Base-by-base conservation (phyloP, 305 asterid genomes). In the Striga hermonthica region DNA sequence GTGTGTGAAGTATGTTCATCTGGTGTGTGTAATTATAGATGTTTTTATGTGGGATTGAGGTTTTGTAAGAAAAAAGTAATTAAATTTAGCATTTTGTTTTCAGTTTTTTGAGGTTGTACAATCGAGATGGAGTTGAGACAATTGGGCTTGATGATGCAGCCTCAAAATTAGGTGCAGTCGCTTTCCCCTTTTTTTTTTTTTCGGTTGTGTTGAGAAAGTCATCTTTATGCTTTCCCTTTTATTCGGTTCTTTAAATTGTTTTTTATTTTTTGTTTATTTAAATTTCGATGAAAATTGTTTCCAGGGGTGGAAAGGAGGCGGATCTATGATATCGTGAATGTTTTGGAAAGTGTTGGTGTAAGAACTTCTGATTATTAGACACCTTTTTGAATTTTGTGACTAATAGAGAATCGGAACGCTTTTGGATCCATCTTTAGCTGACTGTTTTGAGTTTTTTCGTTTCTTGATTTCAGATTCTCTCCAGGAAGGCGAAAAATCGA, bases 281-380 rank as follows among this genome's bases (percentile, higher is more conserved):
- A 9, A 22, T 49, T 39, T 11, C 43, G 43, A n/a, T 54, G 35
- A 6, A 13, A 52, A 70, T 64, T 53, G 14, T 35, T 52, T 68
- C 22, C 65, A 92, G 95, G 98, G 56, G 98, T 92, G 58, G 98
- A 92, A 58, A 89, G 98, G 82, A 72, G 98, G 82, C 91, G 97
- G 84, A 92, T 92, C 89, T 92, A 92, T 65, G 98, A 92, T 59
- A 92, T 92, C 3, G 98, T 92, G 45, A 92, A 92, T 82, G 98
- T 92, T 64, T 65, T 89, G 83, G 97, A 92, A 71, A 92, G 98
- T 31, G 85, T 92, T 72, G 98, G 98, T 22, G 97, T 92, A 86
- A 83, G 95, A 65, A 54, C 60, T 74, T 71, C 47, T 41, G 14
- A 70, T 63, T 50, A 50, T 48, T 28, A 13, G 35, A 8, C 15